Evolutionary conservation across 2,329 filamentous ascomycete species (phyloP).

Genomic region (Fusarium albosuccineum): DNA sequence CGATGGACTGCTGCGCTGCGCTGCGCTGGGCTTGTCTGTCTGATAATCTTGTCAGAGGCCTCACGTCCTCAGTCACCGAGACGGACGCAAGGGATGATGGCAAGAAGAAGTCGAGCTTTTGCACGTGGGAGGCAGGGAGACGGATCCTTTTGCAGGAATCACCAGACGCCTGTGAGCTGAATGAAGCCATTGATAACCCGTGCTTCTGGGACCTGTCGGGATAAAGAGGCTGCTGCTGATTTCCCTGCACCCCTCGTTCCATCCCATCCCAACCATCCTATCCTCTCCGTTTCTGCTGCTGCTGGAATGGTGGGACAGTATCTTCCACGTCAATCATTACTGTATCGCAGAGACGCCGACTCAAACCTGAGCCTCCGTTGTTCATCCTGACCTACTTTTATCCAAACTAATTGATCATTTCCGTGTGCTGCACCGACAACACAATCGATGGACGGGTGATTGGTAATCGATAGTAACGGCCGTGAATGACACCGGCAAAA

Average conservation of each 20-base stretch:
- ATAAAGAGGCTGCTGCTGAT: constrained; percentile 17
- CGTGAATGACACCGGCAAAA: constrained; percentile 33
- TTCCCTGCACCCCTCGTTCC: constrained; percentile 6
- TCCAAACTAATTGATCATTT: not conserved
- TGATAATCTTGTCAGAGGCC: constrained; percentile 10
- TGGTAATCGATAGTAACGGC: constrained; percentile 28
- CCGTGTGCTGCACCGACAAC: not conserved
- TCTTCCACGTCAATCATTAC: constrained; percentile 14
- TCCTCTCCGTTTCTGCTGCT: not conserved
- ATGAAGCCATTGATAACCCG: constrained; percentile 1
- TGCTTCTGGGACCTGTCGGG: not conserved
- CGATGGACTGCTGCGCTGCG: not conserved
- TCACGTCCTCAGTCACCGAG: constrained; percentile 6
- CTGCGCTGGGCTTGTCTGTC: constrained; percentile 3
- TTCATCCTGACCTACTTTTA: constrained; percentile 5
- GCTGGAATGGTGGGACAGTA: constrained; percentile 18
- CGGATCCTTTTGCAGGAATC: not conserved
- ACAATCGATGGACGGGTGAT: constrained; percentile 28
- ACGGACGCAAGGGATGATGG: constrained; percentile 5
- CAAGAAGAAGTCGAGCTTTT: not conserved
- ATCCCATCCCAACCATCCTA: not conserved
- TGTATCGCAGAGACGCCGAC: constrained; percentile 7
- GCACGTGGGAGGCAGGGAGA: constrained; percentile 18
- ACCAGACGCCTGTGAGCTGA: not conserved
- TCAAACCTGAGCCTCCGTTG: constrained; percentile 23